Base-by-base conservation (phyloP, 345 rosid species). In the Luvunga scandens region DNA sequence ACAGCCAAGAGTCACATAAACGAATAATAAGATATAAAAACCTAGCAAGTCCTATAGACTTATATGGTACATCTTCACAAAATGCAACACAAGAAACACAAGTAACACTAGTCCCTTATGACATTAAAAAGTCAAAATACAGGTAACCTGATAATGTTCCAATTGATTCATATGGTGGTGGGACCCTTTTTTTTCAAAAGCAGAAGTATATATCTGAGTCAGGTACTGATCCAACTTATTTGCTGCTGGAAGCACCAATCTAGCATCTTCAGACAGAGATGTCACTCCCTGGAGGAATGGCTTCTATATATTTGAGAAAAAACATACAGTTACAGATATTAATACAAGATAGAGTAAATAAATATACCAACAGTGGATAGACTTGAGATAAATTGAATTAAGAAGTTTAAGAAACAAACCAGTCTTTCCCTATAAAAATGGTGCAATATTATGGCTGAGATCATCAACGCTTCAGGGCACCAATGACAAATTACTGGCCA, bases 351-450 rank as follows among this genome's bases (percentile, higher is more conserved):
- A 62, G 2, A 4, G n/a, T 53, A 5, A 53, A 53, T 53, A 53
- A 53, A 56, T 60, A 34, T 64, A 78, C 69, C 76, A 80, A 70
- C 36, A 16, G 69, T 66, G 66, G 81, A 66, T 7, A 72, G 12
- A 81, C n/a, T 66, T 18, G 7, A 34, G 59, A 67, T 22, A 50
- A 76, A 72, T 71, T 67, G 39, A 57, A 71, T 71, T 62, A 79
- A 69, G 66, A n/a, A 55, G 50, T 56, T 48, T 76, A 9, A 55
- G 57, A 74, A 73, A 82, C 95, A 76, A 84, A 95, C 99, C 99
- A 95, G 90, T 88, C 87, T 91, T 91, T 90, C 92, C 86, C 98
- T 95, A 83, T 87, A 95, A 81, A 86, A 88, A 61, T 88, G 90
- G 80, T 95, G 97, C 84, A 95, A 81, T 72, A 83, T 73, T 79